A percentile compares a stretch with the other conserved stretches of the same genome.
Conservation (phyloP, 1,284 basidiomycete genomes). For the Cryptococcus neoformans region DNA sequence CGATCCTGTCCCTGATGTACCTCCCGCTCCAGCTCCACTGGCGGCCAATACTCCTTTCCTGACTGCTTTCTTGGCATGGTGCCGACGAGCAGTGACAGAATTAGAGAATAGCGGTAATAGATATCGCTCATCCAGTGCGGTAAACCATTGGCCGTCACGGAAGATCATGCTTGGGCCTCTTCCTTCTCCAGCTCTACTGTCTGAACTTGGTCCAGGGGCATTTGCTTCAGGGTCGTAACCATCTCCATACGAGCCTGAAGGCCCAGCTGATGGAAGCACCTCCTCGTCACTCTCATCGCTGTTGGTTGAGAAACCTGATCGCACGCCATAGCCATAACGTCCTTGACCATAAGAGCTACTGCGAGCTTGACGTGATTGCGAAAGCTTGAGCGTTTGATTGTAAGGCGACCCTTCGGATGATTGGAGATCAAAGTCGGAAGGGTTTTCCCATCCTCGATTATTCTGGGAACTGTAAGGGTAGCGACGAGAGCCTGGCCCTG, state of each 20-base stretch:
- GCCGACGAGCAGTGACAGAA: slow-evolving; percentile 80
- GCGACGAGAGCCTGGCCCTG: slow-evolving; percentile 25
- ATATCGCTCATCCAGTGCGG: slow-evolving; percentile 89
- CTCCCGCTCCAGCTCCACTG: neutral
- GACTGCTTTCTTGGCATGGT: slow-evolving; percentile 69
- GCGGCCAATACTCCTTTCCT: slow-evolving; percentile 2
- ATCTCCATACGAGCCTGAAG: slow-evolving; percentile 48
- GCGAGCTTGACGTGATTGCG: neutral
- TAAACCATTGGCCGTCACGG: slow-evolving; percentile 85
- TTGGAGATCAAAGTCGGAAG: slow-evolving; percentile 32
- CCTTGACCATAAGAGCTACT: neutral
- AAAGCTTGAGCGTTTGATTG: slow-evolving; percentile 1
- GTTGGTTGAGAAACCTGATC: slow-evolving; percentile 43
- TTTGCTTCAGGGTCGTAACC: slow-evolving; percentile 14
- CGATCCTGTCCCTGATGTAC: neutral
- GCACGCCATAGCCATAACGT: slow-evolving; percentile 5
- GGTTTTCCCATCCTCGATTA: slow-evolving; percentile 37
- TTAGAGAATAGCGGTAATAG: slow-evolving; percentile 93
- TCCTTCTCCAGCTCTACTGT: slow-evolving; percentile 52
- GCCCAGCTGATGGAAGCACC: slow-evolving; percentile 60
- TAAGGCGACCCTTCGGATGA: slow-evolving; percentile 28
- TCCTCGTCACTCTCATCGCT: slow-evolving; percentile 66
- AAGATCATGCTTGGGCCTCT: slow-evolving; percentile 48
- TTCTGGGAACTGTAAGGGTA: slow-evolving; percentile 18
- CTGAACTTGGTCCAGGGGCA: slow-evolving; percentile 22